Base-by-base conservation (phyloP, 1,284 basidiomycete species). In the Testicularia cyperi region DNA sequence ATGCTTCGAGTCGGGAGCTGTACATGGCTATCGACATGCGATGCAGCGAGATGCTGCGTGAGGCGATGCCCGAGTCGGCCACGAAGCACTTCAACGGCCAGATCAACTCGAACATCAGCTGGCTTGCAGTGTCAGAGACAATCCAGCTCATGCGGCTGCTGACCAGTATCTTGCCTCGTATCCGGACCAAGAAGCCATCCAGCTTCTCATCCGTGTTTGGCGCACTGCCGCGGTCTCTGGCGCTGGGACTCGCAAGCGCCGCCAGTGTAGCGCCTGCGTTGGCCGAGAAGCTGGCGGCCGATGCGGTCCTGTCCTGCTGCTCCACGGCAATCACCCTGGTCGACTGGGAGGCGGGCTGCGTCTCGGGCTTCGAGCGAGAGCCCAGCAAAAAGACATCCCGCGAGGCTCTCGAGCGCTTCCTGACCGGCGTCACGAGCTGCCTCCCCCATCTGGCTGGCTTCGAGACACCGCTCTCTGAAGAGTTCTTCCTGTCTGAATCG, bases 1-100 rank as follows among this genome's bases (percentile, higher is more conserved):
- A 41, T 15, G 60, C 53, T 2, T 67, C 64, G 6, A 60, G 67
- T 13, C 56, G 69, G 6, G 69, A 71, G 23, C 30, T 71, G n/a
- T 67, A 63, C 49, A 47, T 71, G 56, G 69, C 67, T 5, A 28
- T 58, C 14, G 61, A 69, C 38, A 57, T 67, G 48, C 57, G 67
- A 4, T 47, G 65, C 22, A 57, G 58, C 23, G 48, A 54, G 21
- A 30, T 69, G 40, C 38, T 65, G 16, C 9, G 19, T 12, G 33
- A 9, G 9, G 12, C 18, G 20, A 6, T 9, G 7, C 10, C 18
- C 26, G 41, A 38, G 34, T 26, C 26, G 16, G 16, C 22, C 10
- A n/a, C n/a, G n/a, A n/a, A n/a, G n/a, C n/a, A n/a, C n/a, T n/a
- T n/a, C n/a, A n/a, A n/a, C n/a, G n/a, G n/a, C n/a, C 43, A 28